Evolutionary conservation across 2,329 filamentous ascomycete species (phyloP), one percentile per base, ranked within the genome.

Genomic region (Gyromitra esculenta): DNA sequence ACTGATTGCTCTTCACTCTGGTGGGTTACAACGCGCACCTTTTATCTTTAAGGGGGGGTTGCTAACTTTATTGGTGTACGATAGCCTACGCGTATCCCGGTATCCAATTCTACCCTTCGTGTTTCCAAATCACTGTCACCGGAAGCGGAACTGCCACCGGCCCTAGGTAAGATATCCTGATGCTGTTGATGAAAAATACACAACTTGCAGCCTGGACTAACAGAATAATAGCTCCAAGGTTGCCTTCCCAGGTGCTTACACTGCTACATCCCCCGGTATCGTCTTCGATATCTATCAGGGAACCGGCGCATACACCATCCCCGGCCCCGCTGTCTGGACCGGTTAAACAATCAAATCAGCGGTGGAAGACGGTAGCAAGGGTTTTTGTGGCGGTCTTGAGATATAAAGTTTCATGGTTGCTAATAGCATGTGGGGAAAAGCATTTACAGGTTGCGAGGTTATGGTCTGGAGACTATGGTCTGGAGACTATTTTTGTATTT

Each of bases 81-180:
- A 52, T 50, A 74, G 73, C 83, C 0, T 85, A 82, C 72, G 73
- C 81, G 81, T 62, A 88, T 79, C 87, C 87, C 0, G 87, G 87
- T 18, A 87, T 86, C 0, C 87, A 89, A 79, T 86, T 88, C 81
- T 89, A 89, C 80, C 87, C 87, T 0, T 86, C 86, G 6, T 89
- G 87, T 82, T 87, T 88, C 81, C 87, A 89, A 81, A 84, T 89
- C 31, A 83, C 88, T 80, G 86, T 89, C 25, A 86, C 85, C 0
- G 86, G 87, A 15, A 83, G 84, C 25, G 87, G 86, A 5, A 85
- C 81, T 64, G 85, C 84, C 6, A 83, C 81, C 0, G 73, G 76
- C 8, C 76, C 76, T 41, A 59, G 59, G 73, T 76, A 76, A 59
- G 67, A 62, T 60, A 7, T 52, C 18, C 21, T 5, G 3, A 52